Base-by-base conservation (phyloP, 2,329 filamentous ascomycete species). In the Hypocreales sp. region DNA sequence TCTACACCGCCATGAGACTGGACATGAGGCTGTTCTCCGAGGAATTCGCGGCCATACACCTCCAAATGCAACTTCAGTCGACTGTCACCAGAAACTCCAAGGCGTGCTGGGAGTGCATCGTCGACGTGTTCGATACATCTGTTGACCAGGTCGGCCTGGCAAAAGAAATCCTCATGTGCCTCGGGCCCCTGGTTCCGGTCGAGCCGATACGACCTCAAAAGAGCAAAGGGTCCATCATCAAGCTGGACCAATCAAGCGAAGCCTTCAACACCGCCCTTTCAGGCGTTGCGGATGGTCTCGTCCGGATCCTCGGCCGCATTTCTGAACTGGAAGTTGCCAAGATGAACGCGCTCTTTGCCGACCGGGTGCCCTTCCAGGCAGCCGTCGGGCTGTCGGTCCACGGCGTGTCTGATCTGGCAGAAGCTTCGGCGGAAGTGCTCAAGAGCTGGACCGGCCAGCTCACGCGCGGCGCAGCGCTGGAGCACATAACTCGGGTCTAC, bases 321-420 rank as follows among this genome's bases (percentile, higher is more conserved):
- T 77, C 77, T 20, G 79, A 86, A 34, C 86, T 94, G 42, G 65
- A 69, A 13, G 61, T 71, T 1, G 55, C 64, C 4, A 72, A 87
- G 32, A 59, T 95, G 22, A 66, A 73, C 31, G 58, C 66, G 15
- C 55, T 95, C 8, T 82, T 81, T 41, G 61, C 68, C 28, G 72
- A 77, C 31, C 64, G 69, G 13, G 58, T 72, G 22, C 75, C 75
- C 6, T 78, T 81, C 33, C 72, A 76, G 37, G 72, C 80, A 20
- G 64, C 93, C 22, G 72, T 93, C 24, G 76, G 78, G 5, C 67
- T 82, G 12, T 69, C 94, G 6, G 73, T 94, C 30, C 84, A 84
- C 23, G 80, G 82, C 11, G 77, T 92, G 38, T 61, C 79, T 30
- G 67, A 74, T 31, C 75, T 90, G 19, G 83, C 82, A 34, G 77